These are phyloP conservation scores for Meripilus lineatus DNA, from an alignment of 1,284 basidiomycete species.

Conservation along the genomic window DNA sequence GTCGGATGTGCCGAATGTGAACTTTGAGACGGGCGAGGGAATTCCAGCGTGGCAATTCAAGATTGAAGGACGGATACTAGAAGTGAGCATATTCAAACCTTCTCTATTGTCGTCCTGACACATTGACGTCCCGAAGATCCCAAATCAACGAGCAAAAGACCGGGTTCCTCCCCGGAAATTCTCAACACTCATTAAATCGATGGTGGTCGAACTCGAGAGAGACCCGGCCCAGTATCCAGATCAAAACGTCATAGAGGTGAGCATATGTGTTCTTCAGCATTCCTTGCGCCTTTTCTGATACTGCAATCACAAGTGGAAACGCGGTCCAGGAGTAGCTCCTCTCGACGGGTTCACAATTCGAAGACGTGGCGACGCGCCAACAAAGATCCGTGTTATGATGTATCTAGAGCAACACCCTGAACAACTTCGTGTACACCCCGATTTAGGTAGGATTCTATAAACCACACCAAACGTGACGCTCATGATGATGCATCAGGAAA, in stretches of 20 bases:
- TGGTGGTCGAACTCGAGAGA: conserved; percentile 85
- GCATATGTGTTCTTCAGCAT: conserved; percentile 1
- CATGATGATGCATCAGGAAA: conserved; percentile 32
- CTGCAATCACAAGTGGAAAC: background rate
- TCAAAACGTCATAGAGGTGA: conserved; percentile 72
- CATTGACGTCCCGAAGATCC: conserved; percentile 33
- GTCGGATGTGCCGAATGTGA: conserved; percentile 30
- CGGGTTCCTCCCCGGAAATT: conserved; percentile 72
- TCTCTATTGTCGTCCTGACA: background rate
- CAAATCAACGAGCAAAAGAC: conserved; percentile 64
- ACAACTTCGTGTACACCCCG: conserved; percentile 77
- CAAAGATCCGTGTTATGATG: conserved; percentile 76
- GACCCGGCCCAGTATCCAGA: conserved; percentile 83
- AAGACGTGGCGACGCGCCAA: conserved; percentile 75
- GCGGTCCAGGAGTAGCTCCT: too few species aligned
- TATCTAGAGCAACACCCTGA: conserved; percentile 87
- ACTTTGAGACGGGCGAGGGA: conserved; percentile 64
- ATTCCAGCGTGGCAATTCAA: conserved; percentile 89
- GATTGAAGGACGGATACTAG: conserved; percentile 85
- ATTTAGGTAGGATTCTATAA: conserved; percentile 64
- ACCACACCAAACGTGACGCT: too few species aligned
- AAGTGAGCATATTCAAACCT: conserved; percentile 42
- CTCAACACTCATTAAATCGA: conserved; percentile 80
- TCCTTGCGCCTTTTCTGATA: too few species aligned
- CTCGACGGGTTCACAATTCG: conserved; percentile 89